Conservation (phyloP, 1,284 basidiomycete species). For the Anthracocystis walkeri region DNA sequence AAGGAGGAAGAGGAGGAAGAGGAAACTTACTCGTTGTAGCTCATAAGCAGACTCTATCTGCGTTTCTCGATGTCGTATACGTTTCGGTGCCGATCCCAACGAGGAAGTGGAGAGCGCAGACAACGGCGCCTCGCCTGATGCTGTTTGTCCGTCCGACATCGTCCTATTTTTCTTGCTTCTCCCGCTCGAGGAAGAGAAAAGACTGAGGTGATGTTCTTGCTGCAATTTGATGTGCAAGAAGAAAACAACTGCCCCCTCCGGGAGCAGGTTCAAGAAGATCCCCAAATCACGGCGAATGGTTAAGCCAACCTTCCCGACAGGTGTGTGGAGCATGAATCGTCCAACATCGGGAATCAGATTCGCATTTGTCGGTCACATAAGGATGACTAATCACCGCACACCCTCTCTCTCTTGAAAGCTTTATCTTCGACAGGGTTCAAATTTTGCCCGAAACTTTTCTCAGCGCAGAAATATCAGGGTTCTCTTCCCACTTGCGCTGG, state of each 20-base stretch:
- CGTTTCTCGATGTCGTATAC: constrained; percentile 56
- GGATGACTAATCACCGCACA: constrained; percentile 7
- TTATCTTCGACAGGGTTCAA: constrained; percentile 38
- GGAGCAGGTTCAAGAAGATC: constrained; percentile 7
- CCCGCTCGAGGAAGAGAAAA: no score
- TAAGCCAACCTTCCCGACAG: no score
- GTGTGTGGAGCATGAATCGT: constrained; percentile 24
- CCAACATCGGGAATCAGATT: not conserved
- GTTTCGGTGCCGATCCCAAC: constrained; percentile 41
- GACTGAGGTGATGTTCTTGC: no score
- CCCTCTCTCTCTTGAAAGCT: not conserved
- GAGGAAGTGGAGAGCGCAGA: constrained; percentile 33
- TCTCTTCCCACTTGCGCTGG: no score
- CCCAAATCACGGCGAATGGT: no score
- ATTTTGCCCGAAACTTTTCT: constrained; percentile 1
- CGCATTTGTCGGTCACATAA: constrained; percentile 8
- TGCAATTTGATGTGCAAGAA: not conserved
- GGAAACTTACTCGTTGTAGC: constrained; percentile 52
- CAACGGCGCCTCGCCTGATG: constrained; percentile 23
- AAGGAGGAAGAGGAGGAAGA: not conserved
- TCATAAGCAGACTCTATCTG: constrained; percentile 62
- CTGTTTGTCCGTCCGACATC: constrained; percentile 20
- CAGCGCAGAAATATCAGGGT: not conserved
- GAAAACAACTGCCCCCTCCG: no score
- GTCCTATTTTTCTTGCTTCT: no score